Evolutionary conservation across 2,329 filamentous ascomycete genomes (phyloP), one percentile per base, ranked within the genome.

Genomic region (Penicillium sp.): DNA sequence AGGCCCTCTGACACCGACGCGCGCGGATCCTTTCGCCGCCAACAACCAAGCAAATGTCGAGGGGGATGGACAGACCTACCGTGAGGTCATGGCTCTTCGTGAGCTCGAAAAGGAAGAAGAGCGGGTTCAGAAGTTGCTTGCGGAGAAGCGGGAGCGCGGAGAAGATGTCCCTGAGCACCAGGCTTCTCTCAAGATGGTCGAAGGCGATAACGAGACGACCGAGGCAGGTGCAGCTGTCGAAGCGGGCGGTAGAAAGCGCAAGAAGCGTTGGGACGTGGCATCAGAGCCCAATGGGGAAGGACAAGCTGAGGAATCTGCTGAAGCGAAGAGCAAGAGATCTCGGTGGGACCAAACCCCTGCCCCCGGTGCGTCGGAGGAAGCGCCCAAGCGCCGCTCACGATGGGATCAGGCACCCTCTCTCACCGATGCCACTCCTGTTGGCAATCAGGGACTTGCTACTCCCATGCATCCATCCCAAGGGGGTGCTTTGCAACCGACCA

Each of bases 61-160:
- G 26, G 84, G 85, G 53, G 88, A 92, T 63, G 91, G 90, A 18
- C 82, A 89, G 58, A 93, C 86, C 57, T 99, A 97, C 72, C 86
- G 89, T 65, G 90, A 96, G 61, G 82, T 95, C 50, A 97, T 99
- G 93, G 88, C 90, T 63, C 81, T 88, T 63, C 89, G 92, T 51
- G 93, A 99, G 65, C 75, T 97, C 9, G 93, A 99, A 75, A 86
- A 91, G 62, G 94, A 99, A 77, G 94, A 99, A 76, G 90, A 93
- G 67, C 85, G 93, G 60, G 89, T 99, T 33, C 83, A 83, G 65
- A 88, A 84, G 67, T 81, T 90, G 50, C 94, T 99, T 60, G 85
- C 89, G 63, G 88, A 94, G 48, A 89, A 89, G 74, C 79, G 88
- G 62, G 81, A 81, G 29, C 81, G 83, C 62, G 81, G 81, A 45